Percentiles rank a stretch among this genome's conserved stretches.
These are phyloP conservation scores for Penicillium dipodomyicola DNA, from an alignment of 495 filamentous ascomycete species.

Conservation along the genomic window DNA sequence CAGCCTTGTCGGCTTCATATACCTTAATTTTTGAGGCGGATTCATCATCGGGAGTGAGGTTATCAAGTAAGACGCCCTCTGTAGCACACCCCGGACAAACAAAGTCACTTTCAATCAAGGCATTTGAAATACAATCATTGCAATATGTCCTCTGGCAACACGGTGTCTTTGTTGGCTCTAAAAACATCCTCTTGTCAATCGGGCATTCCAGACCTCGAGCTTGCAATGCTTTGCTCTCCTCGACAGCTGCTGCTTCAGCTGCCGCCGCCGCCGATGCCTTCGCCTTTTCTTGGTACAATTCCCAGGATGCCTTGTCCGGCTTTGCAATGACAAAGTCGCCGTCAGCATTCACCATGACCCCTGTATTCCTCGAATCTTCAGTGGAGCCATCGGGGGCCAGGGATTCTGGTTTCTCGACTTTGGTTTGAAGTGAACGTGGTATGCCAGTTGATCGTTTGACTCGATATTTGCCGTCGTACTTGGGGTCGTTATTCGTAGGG, in stretches of 20 bases:
- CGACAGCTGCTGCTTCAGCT: slow-evolving; percentile 63
- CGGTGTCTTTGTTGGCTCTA: slow-evolving; percentile 96
- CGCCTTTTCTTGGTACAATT: slow-evolving; percentile 88
- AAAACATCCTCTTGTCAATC: slow-evolving; percentile 93
- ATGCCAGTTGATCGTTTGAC: slow-evolving; percentile 97
- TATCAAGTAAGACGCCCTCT: slow-evolving; percentile 89
- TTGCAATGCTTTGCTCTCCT: slow-evolving; percentile 76
- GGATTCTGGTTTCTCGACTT: slow-evolving; percentile 82
- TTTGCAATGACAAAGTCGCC: slow-evolving; percentile 95
- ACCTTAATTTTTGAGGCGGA: slow-evolving; percentile 69
- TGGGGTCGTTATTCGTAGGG: slow-evolving; percentile 95
- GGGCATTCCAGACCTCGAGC: slow-evolving; percentile 86
- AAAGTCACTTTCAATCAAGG: slow-evolving; percentile 96
- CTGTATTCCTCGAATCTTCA: slow-evolving; percentile 75
- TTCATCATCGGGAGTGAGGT: slow-evolving; percentile 79
- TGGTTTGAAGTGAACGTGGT: slow-evolving; percentile 87
- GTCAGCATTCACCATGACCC: slow-evolving; percentile 95
- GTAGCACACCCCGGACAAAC: slow-evolving; percentile 86
- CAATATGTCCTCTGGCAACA: slow-evolving; percentile 98
- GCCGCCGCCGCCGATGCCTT: slow-evolving; percentile 79
- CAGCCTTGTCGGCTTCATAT: slow-evolving; percentile 71
- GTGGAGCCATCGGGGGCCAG: slow-evolving; percentile 68
- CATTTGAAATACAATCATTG: slow-evolving; percentile 97
- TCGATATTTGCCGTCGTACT: slow-evolving; percentile 83
- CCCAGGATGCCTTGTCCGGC: slow-evolving; percentile 92